phyloP scores from a whole-genome alignment of 140 eudicot genomes.

The Flaveria floridana region DNA sequence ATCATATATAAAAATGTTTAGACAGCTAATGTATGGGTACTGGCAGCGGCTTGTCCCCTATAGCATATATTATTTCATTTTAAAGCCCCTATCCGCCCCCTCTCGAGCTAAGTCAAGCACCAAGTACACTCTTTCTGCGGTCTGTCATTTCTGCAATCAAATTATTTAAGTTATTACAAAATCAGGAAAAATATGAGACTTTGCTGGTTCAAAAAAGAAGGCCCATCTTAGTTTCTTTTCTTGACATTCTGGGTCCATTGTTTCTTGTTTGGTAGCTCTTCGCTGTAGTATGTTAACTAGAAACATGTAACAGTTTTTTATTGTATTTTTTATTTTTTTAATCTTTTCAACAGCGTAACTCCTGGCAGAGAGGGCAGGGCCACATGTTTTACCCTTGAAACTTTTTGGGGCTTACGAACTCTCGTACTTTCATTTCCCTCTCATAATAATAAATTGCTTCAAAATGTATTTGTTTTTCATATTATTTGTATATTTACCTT shows the following conservation, averaged over 20 bases:
- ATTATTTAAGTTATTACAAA: neutral
- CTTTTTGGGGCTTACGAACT: conserved; percentile 6
- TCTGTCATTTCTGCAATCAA: neutral
- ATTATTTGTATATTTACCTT: conserved; percentile 7
- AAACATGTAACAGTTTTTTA: conserved; percentile 7
- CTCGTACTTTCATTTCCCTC: conserved; percentile 15
- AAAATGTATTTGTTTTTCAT: conserved; percentile 13
- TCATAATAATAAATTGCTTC: conserved; percentile 9
- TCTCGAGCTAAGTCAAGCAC: too few species aligned
- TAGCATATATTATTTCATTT: conserved; percentile 7
- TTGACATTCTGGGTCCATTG: conserved; percentile 9
- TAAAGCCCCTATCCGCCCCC: neutral
- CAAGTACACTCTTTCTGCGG: neutral
- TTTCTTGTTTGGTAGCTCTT: conserved; percentile 24
- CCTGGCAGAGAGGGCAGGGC: conserved; percentile 16
- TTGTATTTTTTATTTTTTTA: neutral
- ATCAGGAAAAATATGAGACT: neutral
- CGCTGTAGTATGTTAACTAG: conserved; percentile 14
- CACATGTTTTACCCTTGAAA: conserved; percentile 15
- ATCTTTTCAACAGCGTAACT: conserved; percentile 14
- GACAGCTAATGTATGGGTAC: neutral
- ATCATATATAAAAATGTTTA: neutral
- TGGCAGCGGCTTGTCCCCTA: neutral
- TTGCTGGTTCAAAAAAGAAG: neutral
- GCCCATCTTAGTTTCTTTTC: conserved; percentile 1